phyloP scores from a whole-genome alignment of 2,329 filamentous ascomycete species.

The Aspergillus sp. region DNA sequence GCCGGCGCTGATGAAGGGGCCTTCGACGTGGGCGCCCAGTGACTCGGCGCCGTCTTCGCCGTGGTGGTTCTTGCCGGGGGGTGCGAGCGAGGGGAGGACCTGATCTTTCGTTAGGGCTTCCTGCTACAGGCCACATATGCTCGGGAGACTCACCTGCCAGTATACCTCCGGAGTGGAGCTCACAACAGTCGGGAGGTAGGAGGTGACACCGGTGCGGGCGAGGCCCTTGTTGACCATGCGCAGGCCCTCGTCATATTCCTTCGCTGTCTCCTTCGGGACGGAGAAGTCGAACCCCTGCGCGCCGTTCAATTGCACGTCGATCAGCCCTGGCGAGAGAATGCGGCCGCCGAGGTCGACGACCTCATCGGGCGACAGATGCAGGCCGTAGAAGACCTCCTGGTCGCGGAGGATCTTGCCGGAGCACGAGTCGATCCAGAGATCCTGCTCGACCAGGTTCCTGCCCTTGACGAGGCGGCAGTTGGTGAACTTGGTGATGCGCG shows the following conservation, averaged over 20 bases:
- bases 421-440: slow-evolving; percentile 78
- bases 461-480: slow-evolving; percentile 72
- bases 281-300: slow-evolving; percentile 92
- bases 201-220: slow-evolving; percentile 72
- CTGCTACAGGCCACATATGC: background rate
- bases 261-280: slow-evolving; percentile 55
- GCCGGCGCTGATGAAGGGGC: slow-evolving; percentile 71
- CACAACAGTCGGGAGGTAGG: slow-evolving; percentile 69
- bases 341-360: slow-evolving; percentile 72
- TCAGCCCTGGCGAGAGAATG: slow-evolving; percentile 75
- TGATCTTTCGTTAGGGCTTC: no score
- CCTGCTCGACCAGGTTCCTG: slow-evolving; percentile 58
- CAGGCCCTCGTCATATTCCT: slow-evolving; percentile 63
- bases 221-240: slow-evolving; percentile 61
- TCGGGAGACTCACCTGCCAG: slow-evolving; percentile 47
- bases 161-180: slow-evolving; percentile 76
- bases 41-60: slow-evolving; percentile 69
- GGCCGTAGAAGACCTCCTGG: slow-evolving; percentile 47
- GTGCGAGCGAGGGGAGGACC: slow-evolving; percentile 65
- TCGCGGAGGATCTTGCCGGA: slow-evolving; percentile 74
- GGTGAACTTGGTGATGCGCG: slow-evolving; percentile 71
- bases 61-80: slow-evolving; percentile 52
- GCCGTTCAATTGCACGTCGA: slow-evolving; percentile 87
- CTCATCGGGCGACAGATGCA: slow-evolving; percentile 52
- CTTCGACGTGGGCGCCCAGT: slow-evolving; percentile 82